Base-by-base conservation (phyloP, 2,329 filamentous ascomycete species). In the Metarhizium sp. region DNA sequence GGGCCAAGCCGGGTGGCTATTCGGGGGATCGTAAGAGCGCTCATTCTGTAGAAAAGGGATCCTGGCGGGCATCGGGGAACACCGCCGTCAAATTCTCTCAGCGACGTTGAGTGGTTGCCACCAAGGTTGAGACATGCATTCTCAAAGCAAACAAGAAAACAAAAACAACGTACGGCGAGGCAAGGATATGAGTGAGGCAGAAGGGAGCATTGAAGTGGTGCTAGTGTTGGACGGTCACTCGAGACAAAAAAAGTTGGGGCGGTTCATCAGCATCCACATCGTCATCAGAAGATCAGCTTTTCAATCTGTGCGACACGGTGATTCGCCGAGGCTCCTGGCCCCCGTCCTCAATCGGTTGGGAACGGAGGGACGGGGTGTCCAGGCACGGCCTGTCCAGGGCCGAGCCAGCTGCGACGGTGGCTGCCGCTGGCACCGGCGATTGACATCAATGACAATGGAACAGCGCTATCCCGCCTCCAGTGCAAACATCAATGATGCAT, bases 1-100 rank as follows among this genome's bases (percentile, higher is more conserved):
- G 71, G 60, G 63, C 67, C 64, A 56, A 70, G 64, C 58, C 72
- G 68, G 65, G 61, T 64, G 66, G 66, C 73, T 62, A 66, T 66
- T 69, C 66, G 63, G 59, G 69, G 67, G 59, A 69, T 60, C 67
- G 67, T 63, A 65, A 75, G 62, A 48, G 67, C 62, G 66, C 72
- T 77, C 76, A 78, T 78, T 57, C 62, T 62, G 62, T 53, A 47
- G 43, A 52, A 46, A 57, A 13, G 13, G 14, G 34, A 30, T 36
- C 20, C n/a, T 29, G 54, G 43, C 51, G 32, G 16, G 50, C 38
- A 32, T 20, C 42, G 50, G 46, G 38, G 29, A 10, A 32, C 16
- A 30, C 45, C 43, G 43, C 20, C 48, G 51, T 59, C 58, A 55
- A 53, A 47, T 54, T 32, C 48, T 45, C 47, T 55, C 52, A 60